Evolutionary conservation across 345 rosid species (phyloP), one percentile per base, ranked within the genome.

Genomic region (Acer yangbiense): DNA sequence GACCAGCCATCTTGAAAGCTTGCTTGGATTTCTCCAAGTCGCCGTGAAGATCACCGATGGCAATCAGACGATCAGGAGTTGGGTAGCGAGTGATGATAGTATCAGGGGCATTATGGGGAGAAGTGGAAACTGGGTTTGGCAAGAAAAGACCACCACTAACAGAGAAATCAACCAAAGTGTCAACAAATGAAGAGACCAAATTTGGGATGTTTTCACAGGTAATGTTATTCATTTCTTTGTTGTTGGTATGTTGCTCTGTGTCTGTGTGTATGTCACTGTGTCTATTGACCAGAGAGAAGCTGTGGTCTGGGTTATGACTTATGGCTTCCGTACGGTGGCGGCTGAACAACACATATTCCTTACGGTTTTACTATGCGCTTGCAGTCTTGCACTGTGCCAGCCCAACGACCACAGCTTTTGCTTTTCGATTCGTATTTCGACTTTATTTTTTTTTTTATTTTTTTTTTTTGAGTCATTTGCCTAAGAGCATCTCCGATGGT

Each of bases 31-130:
- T 96, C 4, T 85, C 85, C 29, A 94, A 83, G 80, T 94, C 98
- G 0, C 98, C 98, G 71, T 95, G 99, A 62, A 96, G 89, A 80
- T 94, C 99, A 4, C 98, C 97, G 54, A 96, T 74, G 48, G 99
- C 98, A 57, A 96, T 76, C 43, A 96, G 87, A 52, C 97, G 96
- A 68, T 83, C 81, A 0, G 93, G 87, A 25, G 82, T 12, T 2
- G 97, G 89, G 72, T 81, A 76, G 62, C 79, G 80, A 6, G 96
- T 3, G 6, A 32, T 20, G 73, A 72, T 13, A 72, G 55, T 6
- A 46, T n/a, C 4, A 44, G 79, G 27, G 58, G 73, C 43, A 20
- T 78, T 16, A 17, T 25, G 65, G 55, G 69, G 75, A 70, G 74
- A 76, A 12, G 21, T 17, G 11, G 78, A 25, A 39, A 55, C 77